Percentiles rank a stretch among this genome's conserved stretches.
These are phyloP conservation scores for Gliomastix tumulicola DNA, from an alignment of 2,329 filamentous ascomycete genomes.

Conservation along the genomic window DNA sequence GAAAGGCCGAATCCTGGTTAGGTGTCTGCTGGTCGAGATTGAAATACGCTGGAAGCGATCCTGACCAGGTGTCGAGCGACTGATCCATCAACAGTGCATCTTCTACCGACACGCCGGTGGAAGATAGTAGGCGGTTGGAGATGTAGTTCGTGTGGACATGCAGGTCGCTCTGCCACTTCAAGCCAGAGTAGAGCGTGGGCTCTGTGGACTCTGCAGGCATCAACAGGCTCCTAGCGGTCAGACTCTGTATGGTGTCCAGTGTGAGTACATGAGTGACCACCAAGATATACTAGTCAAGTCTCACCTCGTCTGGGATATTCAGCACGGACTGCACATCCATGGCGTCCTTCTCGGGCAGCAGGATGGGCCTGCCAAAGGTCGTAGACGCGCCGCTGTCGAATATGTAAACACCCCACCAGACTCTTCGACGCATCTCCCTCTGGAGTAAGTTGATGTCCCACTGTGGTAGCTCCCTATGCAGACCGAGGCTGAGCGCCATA, in stretches of 20 bases:
- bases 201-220: conserved; percentile 12
- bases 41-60: conserved; percentile 17
- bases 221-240: conserved; percentile 13
- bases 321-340: conserved; percentile 19
- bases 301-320: conserved; percentile 19
- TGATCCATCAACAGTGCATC: conserved; percentile 14
- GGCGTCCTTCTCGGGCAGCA: conserved; percentile 16
- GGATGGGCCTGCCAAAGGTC: conserved; percentile 28
- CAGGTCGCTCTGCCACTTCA: conserved; percentile 18
- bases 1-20: conserved; percentile 10
- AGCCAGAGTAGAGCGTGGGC: conserved; percentile 18
- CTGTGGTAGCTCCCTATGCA: conserved; percentile 32
- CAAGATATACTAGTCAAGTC: no score
- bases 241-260: conserved; percentile 7
- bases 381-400: conserved; percentile 38
- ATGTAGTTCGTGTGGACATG: conserved; percentile 21
- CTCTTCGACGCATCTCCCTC: conserved; percentile 27
- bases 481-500: conserved; percentile 37
- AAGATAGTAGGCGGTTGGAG: conserved; percentile 17
- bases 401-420: conserved; percentile 35
- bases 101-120: conserved; percentile 14
- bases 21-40: conserved; percentile 7
- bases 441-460: conserved; percentile 22
- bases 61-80: conserved; percentile 15
- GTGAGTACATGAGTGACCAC: no score